Base-by-base conservation (phyloP, 805 yeast genomes). In the Candida quercuum region DNA sequence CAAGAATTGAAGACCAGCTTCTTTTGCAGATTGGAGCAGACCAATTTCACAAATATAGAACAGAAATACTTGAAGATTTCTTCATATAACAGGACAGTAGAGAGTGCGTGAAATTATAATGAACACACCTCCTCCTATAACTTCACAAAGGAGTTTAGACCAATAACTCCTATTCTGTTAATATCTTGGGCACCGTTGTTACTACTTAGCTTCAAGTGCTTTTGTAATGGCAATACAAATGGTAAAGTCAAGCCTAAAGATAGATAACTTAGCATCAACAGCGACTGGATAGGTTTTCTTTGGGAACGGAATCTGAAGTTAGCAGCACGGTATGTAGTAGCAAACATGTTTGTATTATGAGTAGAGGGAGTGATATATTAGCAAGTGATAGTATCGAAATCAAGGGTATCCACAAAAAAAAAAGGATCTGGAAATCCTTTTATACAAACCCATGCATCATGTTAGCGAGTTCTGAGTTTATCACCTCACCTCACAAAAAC, bases 91-190 rank as follows among this genome's bases (percentile, higher is more conserved):
- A n/a, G n/a, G n/a, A n/a, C n/a, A n/a, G n/a, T n/a, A n/a, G n/a
- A n/a, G n/a, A n/a, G n/a, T n/a, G n/a, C n/a, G n/a, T n/a, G n/a
- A n/a, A n/a, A n/a, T n/a, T n/a, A n/a, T n/a, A n/a, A n/a, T n/a
- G n/a, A n/a, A n/a, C n/a, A n/a, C n/a, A n/a, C n/a, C n/a, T n/a
- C n/a, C n/a, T n/a, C n/a, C 20, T 16, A 29, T n/a, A 29, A 13
- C 32, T n/a, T 29, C 23, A 29, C 32, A 29, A 29, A 29, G 6
- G 32, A 18, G 32, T 18, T 29, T n/a, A 29, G 16, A 19, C 32
- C 32, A 29, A 29, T 29, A 13, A 29, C 32, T n/a, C 32, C 32
- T 13, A 29, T n/a, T 29, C 23, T 29, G 32, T 29, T 29, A 11
- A 19, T 16, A 13, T 12, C 32, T 20, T 29, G 32, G 11, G 14